Base-by-base conservation (phyloP, 257 asterid genomes). In the Solanum appendiculatum region DNA sequence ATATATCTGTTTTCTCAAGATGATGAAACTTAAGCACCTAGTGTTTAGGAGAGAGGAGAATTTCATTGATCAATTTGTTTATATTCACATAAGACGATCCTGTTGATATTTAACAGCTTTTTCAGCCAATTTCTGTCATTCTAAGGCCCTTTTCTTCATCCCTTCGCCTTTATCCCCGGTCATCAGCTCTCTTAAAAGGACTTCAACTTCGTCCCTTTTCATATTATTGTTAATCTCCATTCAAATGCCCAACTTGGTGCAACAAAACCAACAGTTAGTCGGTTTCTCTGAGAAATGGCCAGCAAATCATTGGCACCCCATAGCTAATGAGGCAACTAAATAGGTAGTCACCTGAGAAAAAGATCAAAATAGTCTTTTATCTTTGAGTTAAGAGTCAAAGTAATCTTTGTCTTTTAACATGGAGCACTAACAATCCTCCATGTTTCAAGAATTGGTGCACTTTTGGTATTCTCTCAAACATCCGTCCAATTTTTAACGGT, bases 261-360 rank as follows among this genome's bases (percentile, higher is more conserved):
- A 87, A 15, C 42, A 21, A 34, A 34, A 73, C 68, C 18, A 18
- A 21, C 85, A 83, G 21, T 72, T 56, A 5, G 86, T 87, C 11
- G 34, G 73, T 4, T 87, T 83, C 34, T 87, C 89, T 11, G 89
- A 87, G 82, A 10, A 87, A 87, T 1, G 89, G 89, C 87, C 89
- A 87, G 66, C 89, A 87, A 16, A 87, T 39, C 89, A 87, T 87
- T 13, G 89, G 89, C 54, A 87, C 85, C 13, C 89, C 89, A 29
- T 40, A 34, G 4, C 51, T 36, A 2, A 87, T 36, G 20, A n/a
- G n/a, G n/a, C n/a, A n/a, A n/a, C n/a, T n/a, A n/a, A n/a, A n/a
- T n/a, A n/a, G n/a, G n/a, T n/a, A n/a, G n/a, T n/a, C n/a, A n/a
- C n/a, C n/a, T n/a, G n/a, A n/a, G n/a, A n/a, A n/a, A n/a, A n/a